These are phyloP conservation scores for Benincasa hispida DNA, from an alignment of 306 rosid genomes.

Conservation along the genomic window DNA sequence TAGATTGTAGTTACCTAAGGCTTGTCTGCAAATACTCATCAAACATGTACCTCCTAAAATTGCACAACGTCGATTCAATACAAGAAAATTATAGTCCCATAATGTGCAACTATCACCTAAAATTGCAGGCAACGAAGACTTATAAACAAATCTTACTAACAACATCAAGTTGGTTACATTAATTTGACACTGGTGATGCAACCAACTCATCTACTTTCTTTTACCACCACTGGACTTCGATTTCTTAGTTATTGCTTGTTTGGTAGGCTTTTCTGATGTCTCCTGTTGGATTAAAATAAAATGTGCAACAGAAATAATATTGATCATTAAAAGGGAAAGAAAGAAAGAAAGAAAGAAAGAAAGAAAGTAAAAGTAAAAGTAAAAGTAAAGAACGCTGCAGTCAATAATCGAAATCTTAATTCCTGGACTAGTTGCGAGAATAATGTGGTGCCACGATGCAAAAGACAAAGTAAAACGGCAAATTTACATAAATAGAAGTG, in stretches of 20 bases:
- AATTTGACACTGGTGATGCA: neutral
- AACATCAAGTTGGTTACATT: neutral
- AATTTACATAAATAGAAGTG: neutral
- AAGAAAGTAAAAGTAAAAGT: too few species aligned
- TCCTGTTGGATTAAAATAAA: conserved; percentile 3
- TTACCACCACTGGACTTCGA: conserved; percentile 8
- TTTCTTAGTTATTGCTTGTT: conserved; percentile 3
- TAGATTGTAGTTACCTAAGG: neutral
- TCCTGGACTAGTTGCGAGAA: neutral
- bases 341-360: too few species aligned
- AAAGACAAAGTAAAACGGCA: neutral
- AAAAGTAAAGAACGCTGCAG: neutral
- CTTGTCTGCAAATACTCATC: neutral
- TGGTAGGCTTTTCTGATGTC: neutral
- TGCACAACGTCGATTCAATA: neutral
- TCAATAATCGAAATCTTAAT: neutral
- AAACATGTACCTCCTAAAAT: neutral
- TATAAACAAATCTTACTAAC: neutral
- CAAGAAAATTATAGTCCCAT: neutral
- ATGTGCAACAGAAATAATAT: neutral
- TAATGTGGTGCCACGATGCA: neutral
- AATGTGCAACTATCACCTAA: neutral
- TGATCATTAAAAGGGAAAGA: neutral
- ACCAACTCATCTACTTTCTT: conserved; percentile 2
- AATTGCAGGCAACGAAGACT: neutral